Evolutionary conservation across 2,329 filamentous ascomycete genomes (phyloP).

Genomic region (Ceratocystis huliohia): DNA sequence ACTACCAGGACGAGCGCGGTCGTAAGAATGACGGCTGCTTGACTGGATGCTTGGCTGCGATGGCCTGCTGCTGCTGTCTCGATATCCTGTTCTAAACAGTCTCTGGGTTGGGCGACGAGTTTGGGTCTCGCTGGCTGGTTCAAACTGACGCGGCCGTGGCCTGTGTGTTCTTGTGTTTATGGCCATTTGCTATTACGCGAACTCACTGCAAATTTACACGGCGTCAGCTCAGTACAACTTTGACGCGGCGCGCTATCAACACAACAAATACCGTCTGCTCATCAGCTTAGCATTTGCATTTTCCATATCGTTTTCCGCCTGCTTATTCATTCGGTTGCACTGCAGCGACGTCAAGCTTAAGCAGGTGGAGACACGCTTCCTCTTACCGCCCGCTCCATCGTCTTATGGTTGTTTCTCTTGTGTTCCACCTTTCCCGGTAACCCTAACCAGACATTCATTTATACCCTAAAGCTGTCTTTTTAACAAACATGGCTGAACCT

Average conservation of each 20-base stretch:
- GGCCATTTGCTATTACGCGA: not conserved
- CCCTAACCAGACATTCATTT: not conserved
- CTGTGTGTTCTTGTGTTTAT: not conserved
- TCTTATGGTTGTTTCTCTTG: not conserved
- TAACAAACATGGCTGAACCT: not conserved
- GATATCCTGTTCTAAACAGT: slow-evolving; percentile 40
- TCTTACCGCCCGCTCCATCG: not conserved
- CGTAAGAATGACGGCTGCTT: slow-evolving; percentile 29
- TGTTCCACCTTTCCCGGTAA: not conserved
- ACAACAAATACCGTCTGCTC: too few relatives aligned
- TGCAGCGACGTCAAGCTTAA: not conserved
- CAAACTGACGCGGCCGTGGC: not conserved
- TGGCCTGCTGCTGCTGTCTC: slow-evolving; percentile 48
- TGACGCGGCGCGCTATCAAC: too few relatives aligned
- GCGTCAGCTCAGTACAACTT: too few relatives aligned
- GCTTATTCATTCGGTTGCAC: not conserved
- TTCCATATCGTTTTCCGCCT: not conserved
- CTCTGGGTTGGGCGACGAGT: not conserved
- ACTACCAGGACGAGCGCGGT: slow-evolving; percentile 27
- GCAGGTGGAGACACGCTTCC: slow-evolving; percentile 2
- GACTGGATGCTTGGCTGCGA: slow-evolving; percentile 36
- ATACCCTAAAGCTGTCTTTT: not conserved
- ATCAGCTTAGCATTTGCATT: not conserved
- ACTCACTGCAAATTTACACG: too few relatives aligned
- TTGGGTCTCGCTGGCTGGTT: not conserved